Percentiles rank a stretch among this genome's conserved stretches.
phyloP scores from a whole-genome alignment of 1,284 basidiomycete species.

The Tilletia caries region DNA sequence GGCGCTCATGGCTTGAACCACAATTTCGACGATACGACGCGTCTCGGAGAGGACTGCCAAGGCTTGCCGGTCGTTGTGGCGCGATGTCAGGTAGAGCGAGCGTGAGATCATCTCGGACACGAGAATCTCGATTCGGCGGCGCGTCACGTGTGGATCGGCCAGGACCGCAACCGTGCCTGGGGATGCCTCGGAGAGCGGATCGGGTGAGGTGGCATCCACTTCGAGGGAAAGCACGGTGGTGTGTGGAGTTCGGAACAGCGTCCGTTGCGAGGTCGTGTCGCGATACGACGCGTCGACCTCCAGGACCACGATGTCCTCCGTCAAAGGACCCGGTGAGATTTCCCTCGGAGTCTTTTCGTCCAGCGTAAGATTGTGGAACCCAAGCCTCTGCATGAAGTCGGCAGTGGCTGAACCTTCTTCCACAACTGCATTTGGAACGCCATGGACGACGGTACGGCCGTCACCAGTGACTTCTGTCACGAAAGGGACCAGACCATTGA shows the following conservation, averaged over 20 bases:
- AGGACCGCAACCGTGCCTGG: constrained; percentile 35
- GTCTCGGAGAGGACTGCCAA: constrained; percentile 41
- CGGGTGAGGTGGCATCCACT: constrained; percentile 36
- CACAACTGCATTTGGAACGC: constrained; percentile 18
- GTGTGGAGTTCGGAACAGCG: constrained; percentile 25
- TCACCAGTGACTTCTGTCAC: neutral
- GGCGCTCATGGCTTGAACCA: constrained; percentile 36
- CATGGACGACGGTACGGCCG: neutral
- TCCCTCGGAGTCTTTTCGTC: constrained; percentile 24
- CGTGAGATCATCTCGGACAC: constrained; percentile 50
- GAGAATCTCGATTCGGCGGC: constrained; percentile 42
- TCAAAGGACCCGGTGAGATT: constrained; percentile 19
- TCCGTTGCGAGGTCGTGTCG: constrained; percentile 24
- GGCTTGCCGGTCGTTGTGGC: constrained; percentile 43
- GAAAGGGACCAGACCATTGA: constrained; percentile 30
- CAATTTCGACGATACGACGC: constrained; percentile 46
- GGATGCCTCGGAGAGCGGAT: constrained; percentile 34
- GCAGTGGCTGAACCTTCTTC: constrained; percentile 45
- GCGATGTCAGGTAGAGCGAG: constrained; percentile 40
- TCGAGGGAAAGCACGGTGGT: constrained; percentile 42
- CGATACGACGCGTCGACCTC: constrained; percentile 43
- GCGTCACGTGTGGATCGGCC: constrained; percentile 42
- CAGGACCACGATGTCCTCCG: constrained; percentile 46
- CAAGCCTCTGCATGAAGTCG: constrained; percentile 47
- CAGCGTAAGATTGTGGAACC: constrained; percentile 39